Evolutionary conservation across 164 flowering plant genomes (phyloP).

Genomic region (Hamamelis virginiana): DNA sequence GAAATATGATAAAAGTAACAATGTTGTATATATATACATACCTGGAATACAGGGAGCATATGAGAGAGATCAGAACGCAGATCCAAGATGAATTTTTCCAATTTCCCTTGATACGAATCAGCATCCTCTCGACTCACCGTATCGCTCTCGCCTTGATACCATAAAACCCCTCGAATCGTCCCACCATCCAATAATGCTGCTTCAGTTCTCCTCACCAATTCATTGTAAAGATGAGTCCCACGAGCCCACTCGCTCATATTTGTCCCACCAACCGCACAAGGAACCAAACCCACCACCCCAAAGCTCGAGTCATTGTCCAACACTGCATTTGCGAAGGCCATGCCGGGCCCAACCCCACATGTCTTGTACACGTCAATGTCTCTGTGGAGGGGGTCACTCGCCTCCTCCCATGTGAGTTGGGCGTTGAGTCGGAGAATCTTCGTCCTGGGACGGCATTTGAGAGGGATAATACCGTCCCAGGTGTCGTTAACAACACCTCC

Average conservation of each 20-base stretch:
- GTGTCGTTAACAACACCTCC: conserved; percentile 52
- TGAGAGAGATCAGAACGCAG: conserved; percentile 53
- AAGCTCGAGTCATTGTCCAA: conserved; percentile 22
- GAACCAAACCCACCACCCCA: conserved; percentile 66
- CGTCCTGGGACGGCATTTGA: conserved; percentile 42
- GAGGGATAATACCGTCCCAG: conserved; percentile 71
- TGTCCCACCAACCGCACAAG: conserved; percentile 85
- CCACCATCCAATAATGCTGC: conserved; percentile 50
- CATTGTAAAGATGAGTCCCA: conserved; percentile 45
- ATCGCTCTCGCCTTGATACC: conserved; percentile 91
- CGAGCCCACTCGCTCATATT: conserved; percentile 60
- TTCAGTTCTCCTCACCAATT: conserved; percentile 45
- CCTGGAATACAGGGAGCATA: conserved; percentile 62
- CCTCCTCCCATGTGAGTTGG: conserved; percentile 51
- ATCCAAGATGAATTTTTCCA: conserved; percentile 40
- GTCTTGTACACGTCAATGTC: conserved; percentile 61
- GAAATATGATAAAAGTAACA: too few species aligned
- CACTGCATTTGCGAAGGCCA: conserved; percentile 63
- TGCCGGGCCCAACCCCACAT: conserved; percentile 82
- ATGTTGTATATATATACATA: too few species aligned
- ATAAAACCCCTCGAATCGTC: conserved; percentile 46
- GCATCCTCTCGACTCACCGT: conserved; percentile 42
- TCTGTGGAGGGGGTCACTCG: conserved; percentile 66
- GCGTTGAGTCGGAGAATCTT: conserved; percentile 48
- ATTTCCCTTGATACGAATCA: conserved; percentile 33